These are phyloP conservation scores for Carex myosuroides DNA, from an alignment of 176 grass and related monocot genomes.

Conservation along the genomic window DNA sequence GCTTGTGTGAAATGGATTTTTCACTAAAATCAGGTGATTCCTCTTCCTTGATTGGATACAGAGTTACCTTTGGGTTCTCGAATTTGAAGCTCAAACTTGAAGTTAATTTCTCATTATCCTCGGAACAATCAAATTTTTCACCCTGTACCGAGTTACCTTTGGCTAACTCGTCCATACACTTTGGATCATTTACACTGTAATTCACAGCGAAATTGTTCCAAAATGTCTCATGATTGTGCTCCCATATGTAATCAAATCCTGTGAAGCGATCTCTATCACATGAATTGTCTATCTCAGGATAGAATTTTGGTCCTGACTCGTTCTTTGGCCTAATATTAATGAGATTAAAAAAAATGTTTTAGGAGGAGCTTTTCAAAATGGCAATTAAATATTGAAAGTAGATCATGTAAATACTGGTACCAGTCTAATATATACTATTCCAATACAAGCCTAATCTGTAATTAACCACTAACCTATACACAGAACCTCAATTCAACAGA, in stretches of 20 bases:
- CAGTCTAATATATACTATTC: not conserved
- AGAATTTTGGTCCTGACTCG: not conserved
- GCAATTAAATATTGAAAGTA: not conserved
- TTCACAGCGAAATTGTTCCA: conserved; percentile 1
- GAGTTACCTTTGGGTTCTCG: not conserved
- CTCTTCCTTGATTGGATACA: not conserved
- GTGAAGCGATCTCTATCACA: conserved; percentile 11
- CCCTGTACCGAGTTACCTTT: not conserved
- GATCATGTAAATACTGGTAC: not conserved
- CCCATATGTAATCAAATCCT: conserved; percentile 21
- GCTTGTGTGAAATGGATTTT: not conserved
- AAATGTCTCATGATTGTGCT: conserved; percentile 9
- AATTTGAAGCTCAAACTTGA: conserved; percentile 65
- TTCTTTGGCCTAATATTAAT: not conserved
- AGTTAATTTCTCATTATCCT: conserved; percentile 1
- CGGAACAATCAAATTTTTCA: not conserved
- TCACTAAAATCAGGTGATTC: conserved; percentile 13
- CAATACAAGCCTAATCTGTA: not conserved
- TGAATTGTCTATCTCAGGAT: conserved; percentile 7
- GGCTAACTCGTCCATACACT: not conserved
- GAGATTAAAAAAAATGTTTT: not conserved
- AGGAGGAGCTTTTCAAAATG: not conserved
- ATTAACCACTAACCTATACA: not conserved
- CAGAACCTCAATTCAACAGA: not conserved
- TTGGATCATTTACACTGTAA: not conserved